Evolutionary conservation across 345 rosid species (phyloP), one percentile per base, ranked within the genome.

Genomic region (Aethionema arabicum): DNA sequence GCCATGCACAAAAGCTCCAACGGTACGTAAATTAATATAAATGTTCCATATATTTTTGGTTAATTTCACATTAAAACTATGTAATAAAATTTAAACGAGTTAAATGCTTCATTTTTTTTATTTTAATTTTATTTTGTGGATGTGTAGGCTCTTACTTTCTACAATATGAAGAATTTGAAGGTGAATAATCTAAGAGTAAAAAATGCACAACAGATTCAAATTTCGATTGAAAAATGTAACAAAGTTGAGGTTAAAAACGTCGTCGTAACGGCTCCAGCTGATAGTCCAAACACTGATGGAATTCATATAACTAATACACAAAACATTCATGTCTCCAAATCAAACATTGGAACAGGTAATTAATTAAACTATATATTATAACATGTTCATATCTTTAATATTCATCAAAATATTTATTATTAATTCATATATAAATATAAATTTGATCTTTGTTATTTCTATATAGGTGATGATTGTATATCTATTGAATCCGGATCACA

Each of bases 261-360:
- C 14, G 15, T 0, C 4, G 71, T 92, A 13, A 77, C 76, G 7
- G 80, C 93, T 4, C 95, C 96, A 0, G 67, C 15, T 5, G 53
- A 75, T 36, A 86, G 95, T 64, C 98, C 98, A 2, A 92, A 92
- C 77, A 92, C 96, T 0, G 96, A 92, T 59, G 98, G 98, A 33
- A 92, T 92, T 72, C 98, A 92, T 58, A 67, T 88, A 56, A 74
- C 91, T 0, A 27, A 55, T 5, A 86, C 93, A 31, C 71, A 81
- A 55, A 80, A 86, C 57, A 92, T 88, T 54, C 69, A 27, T 12
- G 70, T 92, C 43, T 61, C 77, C 6, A 59, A 54, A 53, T 74
- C 77, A 6, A 50, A 67, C 45, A 80, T 88, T 11, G 84, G 84
- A 62, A 86, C 98, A 55, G 98, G 98, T 69, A 69, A 78, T 46